These are phyloP conservation scores for Ophiostoma angusticollis DNA, from an alignment of 2,329 filamentous ascomycete species.

Conservation along the genomic window DNA sequence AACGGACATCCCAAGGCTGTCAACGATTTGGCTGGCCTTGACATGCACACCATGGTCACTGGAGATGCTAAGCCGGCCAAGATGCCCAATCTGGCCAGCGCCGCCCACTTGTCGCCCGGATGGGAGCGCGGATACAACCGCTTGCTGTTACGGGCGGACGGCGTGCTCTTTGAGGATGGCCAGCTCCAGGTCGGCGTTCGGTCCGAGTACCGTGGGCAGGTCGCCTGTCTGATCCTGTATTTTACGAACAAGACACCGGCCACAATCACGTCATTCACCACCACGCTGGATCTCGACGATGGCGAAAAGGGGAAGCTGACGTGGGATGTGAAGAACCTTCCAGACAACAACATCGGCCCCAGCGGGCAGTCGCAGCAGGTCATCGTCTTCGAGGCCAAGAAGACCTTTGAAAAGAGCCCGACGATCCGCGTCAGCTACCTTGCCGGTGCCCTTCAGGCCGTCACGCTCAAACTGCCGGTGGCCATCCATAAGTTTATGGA, in stretches of 20 bases:
- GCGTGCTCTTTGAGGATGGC: slow-evolving; percentile 85
- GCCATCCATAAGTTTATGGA: slow-evolving; percentile 96
- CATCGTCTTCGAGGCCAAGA: slow-evolving; percentile 82
- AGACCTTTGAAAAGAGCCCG: slow-evolving; percentile 68
- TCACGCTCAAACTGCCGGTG: slow-evolving; percentile 83
- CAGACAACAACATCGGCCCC: slow-evolving; percentile 65
- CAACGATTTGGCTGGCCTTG: slow-evolving; percentile 67
- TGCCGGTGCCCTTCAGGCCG: slow-evolving; percentile 79
- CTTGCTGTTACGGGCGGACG: slow-evolving; percentile 67
- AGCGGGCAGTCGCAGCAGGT: slow-evolving; percentile 81
- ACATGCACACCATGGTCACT: slow-evolving; percentile 52
- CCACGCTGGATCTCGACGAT: slow-evolving; percentile 72
- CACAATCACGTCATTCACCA: slow-evolving; percentile 81
- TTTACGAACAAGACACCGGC: slow-evolving; percentile 89
- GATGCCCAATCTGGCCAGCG: slow-evolving; percentile 76
- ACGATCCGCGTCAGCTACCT: slow-evolving; percentile 92
- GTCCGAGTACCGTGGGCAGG: slow-evolving; percentile 88
- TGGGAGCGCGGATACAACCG: slow-evolving; percentile 88
- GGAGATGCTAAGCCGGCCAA: slow-evolving; percentile 46
- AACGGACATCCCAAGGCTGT: slow-evolving; percentile 28
- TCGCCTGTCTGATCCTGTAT: slow-evolving; percentile 90
- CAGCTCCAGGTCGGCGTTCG: slow-evolving; percentile 87
- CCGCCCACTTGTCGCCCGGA: slow-evolving; percentile 82
- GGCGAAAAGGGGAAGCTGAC: slow-evolving; percentile 54
- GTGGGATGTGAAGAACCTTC: slow-evolving; percentile 77